Conservation (phyloP, 805 yeast species). For the Pichia membranifaciens region DNA sequence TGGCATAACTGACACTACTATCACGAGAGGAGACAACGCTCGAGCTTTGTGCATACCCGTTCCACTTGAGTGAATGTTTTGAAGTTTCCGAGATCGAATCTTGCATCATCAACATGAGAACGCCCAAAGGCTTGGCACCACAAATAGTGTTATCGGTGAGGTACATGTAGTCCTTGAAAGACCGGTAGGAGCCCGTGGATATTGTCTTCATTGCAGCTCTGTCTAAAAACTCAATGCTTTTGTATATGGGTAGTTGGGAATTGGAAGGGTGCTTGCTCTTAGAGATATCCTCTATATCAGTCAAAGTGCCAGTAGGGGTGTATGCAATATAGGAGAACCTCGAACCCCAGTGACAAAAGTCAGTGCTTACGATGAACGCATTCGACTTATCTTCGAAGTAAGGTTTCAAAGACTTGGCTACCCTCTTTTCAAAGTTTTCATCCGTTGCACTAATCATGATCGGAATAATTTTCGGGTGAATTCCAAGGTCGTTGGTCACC, state of each 20-base stretch:
- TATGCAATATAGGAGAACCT: constrained; percentile 56
- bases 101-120: constrained; percentile 54
- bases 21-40: constrained; percentile 43
- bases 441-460: constrained; percentile 68
- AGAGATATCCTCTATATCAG: constrained; percentile 15
- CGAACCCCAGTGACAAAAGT: constrained; percentile 93
- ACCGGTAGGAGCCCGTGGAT: constrained; percentile 45
- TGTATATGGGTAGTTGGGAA: constrained; percentile 37
- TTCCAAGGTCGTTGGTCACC: constrained; percentile 33
- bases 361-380: constrained; percentile 78
- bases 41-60: constrained; percentile 75
- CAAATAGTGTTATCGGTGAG: constrained; percentile 85
- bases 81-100: constrained; percentile 10
- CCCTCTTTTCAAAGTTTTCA: constrained; percentile 34
- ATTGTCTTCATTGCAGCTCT: constrained; percentile 60
- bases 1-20: constrained; percentile 87
- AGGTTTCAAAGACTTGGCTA: constrained; percentile 47
- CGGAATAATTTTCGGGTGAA: constrained; percentile 52
- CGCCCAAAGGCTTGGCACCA: constrained; percentile 77
- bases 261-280: constrained; percentile 3
- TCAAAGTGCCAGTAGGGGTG: constrained; percentile 32
- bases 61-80: constrained; percentile 53
- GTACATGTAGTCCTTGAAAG: constrained; percentile 64
- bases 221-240: constrained; percentile 73
- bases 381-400: constrained; percentile 48